These are phyloP conservation scores for Trichoderma pleuroti DNA, from an alignment of 2,329 filamentous ascomycete genomes.

Conservation along the genomic window DNA sequence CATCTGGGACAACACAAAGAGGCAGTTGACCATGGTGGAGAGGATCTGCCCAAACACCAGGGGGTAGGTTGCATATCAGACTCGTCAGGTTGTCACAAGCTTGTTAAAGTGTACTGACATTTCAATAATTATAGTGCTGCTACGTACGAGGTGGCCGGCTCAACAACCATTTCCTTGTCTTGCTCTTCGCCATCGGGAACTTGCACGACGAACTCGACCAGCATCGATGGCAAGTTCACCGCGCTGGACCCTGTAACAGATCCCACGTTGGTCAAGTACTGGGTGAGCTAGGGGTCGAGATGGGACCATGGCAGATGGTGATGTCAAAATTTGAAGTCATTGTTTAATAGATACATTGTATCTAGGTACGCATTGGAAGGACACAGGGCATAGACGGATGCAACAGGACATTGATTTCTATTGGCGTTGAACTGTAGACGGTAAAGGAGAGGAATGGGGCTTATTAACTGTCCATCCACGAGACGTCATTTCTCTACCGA, in stretches of 20 bases:
- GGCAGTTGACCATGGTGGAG: slow-evolving; percentile 43
- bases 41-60: slow-evolving; percentile 38
- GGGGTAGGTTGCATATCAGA: slow-evolving; percentile 31
- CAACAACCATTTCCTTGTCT: neutral
- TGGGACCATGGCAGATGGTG: neutral
- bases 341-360: neutral
- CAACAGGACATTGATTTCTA: neutral
- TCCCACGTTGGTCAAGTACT: slow-evolving; percentile 16
- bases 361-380: neutral
- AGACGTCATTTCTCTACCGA: neutral
- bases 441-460: neutral
- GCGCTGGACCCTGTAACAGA: slow-evolving; percentile 30
- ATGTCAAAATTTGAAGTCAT: neutral
- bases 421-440: neutral
- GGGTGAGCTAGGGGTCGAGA: slow-evolving; percentile 3
- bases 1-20: slow-evolving; percentile 34
- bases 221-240: slow-evolving; percentile 29
- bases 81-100: neutral
- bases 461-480: neutral
- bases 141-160: slow-evolving; percentile 5
- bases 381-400: neutral
- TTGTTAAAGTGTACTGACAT: neutral
- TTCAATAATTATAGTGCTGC: neutral
- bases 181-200: slow-evolving; percentile 20
- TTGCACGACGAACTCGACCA: slow-evolving; percentile 32